Evolutionary conservation across 345 rosid genomes (phyloP), one percentile per base, ranked within the genome.

Genomic region (Camelina neglecta): DNA sequence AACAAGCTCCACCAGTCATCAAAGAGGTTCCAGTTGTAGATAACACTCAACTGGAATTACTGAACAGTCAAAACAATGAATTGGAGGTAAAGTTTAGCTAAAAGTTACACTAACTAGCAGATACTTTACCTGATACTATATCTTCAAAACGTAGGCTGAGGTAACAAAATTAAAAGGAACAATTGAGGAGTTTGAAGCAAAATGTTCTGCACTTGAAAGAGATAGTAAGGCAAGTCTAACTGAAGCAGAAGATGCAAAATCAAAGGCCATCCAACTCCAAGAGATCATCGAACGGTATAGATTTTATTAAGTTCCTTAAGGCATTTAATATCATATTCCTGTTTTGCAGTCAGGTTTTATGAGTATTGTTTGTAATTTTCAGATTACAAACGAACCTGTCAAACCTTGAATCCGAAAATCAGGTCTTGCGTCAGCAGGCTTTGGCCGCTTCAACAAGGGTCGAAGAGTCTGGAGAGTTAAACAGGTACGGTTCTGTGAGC

Each of bases 361-460:
- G 36, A 77, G 51, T 35, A 26, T 29, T 67, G 31, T 64, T 71
- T 54, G 23, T 65, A 42, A 69, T 69, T 62, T 38, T 21, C 80
- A 89, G 93, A 73, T 79, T 87, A 60, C 86, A 85, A 49, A 56
- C 69, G 54, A 83, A 85, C 75, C 42, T 82, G 73, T 76, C 91
- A 68, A 85, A 81, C 79, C 84, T 87, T 33, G 91, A 89, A 77
- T 83, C 88, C 41, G 93, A 87, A 78, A 89, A 89, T 53, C 91
- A 89, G 75, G 83, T 89, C 75, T 80, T 87, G 66, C 91, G 88
- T 42, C 93, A 89, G 64, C 87, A 89, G 72, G 89, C 87, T 67
- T 69, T 88, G 75, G 85, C 65, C 11, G 61, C 77, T 80, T 71
- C 90, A 61, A 64, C 82, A 74, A 85, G 33, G 62, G 75, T 82